phyloP scores from a whole-genome alignment of 169 alveolate species.

The Plasmodium ovale region DNA sequence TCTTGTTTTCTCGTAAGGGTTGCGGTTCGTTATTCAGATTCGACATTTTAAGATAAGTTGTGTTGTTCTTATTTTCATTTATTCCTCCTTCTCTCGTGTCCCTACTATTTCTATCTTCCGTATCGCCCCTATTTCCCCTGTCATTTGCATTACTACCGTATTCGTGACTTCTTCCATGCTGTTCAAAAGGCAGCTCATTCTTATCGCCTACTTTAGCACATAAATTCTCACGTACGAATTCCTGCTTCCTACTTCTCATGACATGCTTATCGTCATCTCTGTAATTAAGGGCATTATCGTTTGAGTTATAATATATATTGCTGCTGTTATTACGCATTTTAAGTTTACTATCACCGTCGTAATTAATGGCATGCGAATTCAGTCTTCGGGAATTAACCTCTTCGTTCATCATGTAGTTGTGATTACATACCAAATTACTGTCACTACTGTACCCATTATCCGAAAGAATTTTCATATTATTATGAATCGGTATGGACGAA shows the following conservation, averaged over 20 bases:
- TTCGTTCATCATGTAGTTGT: constrained; percentile 22
- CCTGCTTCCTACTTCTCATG: neutral
- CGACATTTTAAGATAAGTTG: neutral
- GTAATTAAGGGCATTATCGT: constrained; percentile 8
- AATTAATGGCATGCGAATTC: constrained; percentile 12
- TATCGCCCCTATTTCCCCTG: neutral
- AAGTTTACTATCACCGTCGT: constrained; percentile 6
- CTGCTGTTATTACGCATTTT: constrained; percentile 48
- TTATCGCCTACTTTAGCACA: too few species aligned
- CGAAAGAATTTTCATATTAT: constrained; percentile 12
- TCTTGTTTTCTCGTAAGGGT: neutral
- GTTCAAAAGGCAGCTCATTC: too few species aligned
- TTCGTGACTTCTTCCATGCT: too few species aligned
- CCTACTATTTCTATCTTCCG: neutral
- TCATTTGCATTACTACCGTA: too few species aligned
- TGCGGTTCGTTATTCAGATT: neutral
- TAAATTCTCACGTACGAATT: neutral
- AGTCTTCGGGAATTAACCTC: constrained; percentile 8
- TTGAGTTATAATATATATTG: constrained; percentile 13
- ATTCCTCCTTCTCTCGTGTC: neutral
- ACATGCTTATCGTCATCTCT: constrained; percentile 17
- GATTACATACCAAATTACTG: constrained; percentile 18
- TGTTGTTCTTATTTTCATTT: constrained; percentile 17
- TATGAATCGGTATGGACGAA: neutral
- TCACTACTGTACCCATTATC: constrained; percentile 70